Base-by-base conservation (phyloP, 2,329 filamentous ascomycete genomes). In the Ophiostoma sp. region DNA sequence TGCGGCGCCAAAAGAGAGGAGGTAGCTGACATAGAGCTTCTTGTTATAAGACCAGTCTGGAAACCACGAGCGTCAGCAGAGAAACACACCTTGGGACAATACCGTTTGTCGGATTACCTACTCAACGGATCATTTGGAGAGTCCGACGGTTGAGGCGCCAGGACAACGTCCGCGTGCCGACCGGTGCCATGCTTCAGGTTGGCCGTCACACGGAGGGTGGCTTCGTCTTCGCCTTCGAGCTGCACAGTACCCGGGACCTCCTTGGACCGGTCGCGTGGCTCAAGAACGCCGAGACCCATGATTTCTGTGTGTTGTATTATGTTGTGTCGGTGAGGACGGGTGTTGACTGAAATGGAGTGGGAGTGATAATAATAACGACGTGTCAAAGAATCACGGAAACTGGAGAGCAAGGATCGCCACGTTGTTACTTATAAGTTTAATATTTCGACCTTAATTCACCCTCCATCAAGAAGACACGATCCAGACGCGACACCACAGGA, bases 21-120 rank as follows among this genome's bases (percentile, higher is more conserved):
- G 79, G 64, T 81, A 77, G 9, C 83, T 72, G 74, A 82, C 82
- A 4, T 80, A 73, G 74, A 83, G 81, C 74, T 84, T 84, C 75
- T 82, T 83, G 74, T 25, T 11, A 17, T 63, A 22, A 3, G 31
- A 22, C 69, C 69, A 71, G 55, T 63, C 68, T 70, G 66, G 1
- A 15, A 2, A 11, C n/a, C 7, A 42, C 19, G 28, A 28, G 52
- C 9, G 22, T 57, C 31, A 52, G 48, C 15, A 42, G 39, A 42
- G n/a, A n/a, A n/a, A n/a, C n/a, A 42, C 9, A 42, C 39, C 6
- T 42, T 42, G 39, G n/a, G n/a, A n/a, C n/a, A n/a, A n/a, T n/a
- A n/a, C n/a, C n/a, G n/a, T n/a, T n/a, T n/a, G n/a, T n/a, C n/a
- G n/a, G n/a, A n/a, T n/a, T n/a, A 25, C 68, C 7, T 31, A 70